Evolutionary conservation across 2,329 filamentous ascomycete species (phyloP).

Genomic region (Xylaria sp.): DNA sequence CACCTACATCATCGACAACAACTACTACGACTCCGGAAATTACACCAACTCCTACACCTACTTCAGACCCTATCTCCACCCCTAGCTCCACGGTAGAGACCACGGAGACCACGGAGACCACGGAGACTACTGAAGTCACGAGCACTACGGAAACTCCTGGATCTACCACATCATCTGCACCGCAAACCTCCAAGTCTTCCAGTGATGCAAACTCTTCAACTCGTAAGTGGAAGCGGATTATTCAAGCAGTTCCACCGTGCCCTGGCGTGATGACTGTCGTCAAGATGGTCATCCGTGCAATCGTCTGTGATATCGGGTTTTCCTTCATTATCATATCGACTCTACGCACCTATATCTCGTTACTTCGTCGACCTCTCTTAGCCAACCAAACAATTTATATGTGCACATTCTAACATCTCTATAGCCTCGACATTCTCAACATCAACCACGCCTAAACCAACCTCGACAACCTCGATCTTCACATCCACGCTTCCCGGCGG

Average conservation of each 20-base stretch:
- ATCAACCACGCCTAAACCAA: slow-evolving; percentile 28
- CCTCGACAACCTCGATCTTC: slow-evolving; percentile 38
- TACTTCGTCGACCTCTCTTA: not conserved
- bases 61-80: slow-evolving; percentile 13
- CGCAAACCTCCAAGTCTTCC: slow-evolving; percentile 9
- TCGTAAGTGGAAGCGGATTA: slow-evolving; percentile 6
- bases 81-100: not conserved
- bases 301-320: no score
- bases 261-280: not conserved
- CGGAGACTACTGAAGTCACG: not conserved
- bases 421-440: slow-evolving; percentile 30
- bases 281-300: not conserved
- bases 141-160: not conserved
- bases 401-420: slow-evolving; percentile 15
- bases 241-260: no score
- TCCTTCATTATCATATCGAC: no score
- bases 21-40: slow-evolving; percentile 18
- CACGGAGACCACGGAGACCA: not conserved
- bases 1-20: slow-evolving; percentile 16
- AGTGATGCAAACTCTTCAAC: not conserved
- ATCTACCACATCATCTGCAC: slow-evolving; percentile 5
- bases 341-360: no score
- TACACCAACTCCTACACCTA: slow-evolving; percentile 14
- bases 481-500: slow-evolving; percentile 40
- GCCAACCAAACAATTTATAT: not conserved